Percentiles rank a stretch among this genome's conserved stretches.
Evolutionary conservation across 2,329 filamentous ascomycete species (phyloP).

Genomic region (Dichotomopilus funicola): DNA sequence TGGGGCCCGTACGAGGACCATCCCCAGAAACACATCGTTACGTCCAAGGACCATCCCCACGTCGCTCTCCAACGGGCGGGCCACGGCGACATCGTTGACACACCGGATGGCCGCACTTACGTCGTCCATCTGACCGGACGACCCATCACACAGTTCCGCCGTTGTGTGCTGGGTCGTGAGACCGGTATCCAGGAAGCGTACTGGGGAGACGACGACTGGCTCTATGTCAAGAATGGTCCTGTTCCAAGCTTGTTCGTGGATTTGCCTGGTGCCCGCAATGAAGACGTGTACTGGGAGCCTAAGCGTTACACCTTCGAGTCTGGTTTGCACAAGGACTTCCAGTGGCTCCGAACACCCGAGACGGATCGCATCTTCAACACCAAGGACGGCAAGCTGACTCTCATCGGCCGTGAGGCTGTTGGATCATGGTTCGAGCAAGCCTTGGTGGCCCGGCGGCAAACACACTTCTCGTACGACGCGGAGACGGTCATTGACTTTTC

Average conservation of each 20-base stretch:
- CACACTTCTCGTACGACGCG: constrained; percentile 55
- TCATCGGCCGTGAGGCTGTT: constrained; percentile 46
- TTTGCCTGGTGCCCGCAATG: constrained; percentile 42
- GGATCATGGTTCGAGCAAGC: constrained; percentile 56
- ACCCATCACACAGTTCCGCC: constrained; percentile 44
- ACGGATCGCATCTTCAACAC: constrained; percentile 45
- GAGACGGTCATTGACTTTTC: constrained; percentile 49
- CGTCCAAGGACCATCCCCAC: constrained; percentile 43
- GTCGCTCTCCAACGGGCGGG: constrained; percentile 47
- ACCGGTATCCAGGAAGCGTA: constrained; percentile 53
- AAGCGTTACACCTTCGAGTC: constrained; percentile 41
- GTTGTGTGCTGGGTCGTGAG: constrained; percentile 50
- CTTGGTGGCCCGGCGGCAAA: constrained; percentile 48
- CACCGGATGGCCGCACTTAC: constrained; percentile 45
- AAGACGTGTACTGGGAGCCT: constrained; percentile 44
- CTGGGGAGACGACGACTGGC: constrained; percentile 55
- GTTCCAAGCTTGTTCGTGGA: constrained; percentile 48
- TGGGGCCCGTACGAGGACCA: constrained; percentile 58
- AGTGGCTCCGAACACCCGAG: constrained; percentile 52
- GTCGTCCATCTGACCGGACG: constrained; percentile 48
- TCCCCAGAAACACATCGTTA: constrained; percentile 51
- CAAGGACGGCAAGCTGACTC: constrained; percentile 35
- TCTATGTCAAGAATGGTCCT: constrained; percentile 54
- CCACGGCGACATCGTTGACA: constrained; percentile 49
- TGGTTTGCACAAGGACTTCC: constrained; percentile 46